Evolutionary conservation across 257 asterid genomes (phyloP), one percentile per base, ranked within the genome.

Genomic region (Osmanthus fragrans): DNA sequence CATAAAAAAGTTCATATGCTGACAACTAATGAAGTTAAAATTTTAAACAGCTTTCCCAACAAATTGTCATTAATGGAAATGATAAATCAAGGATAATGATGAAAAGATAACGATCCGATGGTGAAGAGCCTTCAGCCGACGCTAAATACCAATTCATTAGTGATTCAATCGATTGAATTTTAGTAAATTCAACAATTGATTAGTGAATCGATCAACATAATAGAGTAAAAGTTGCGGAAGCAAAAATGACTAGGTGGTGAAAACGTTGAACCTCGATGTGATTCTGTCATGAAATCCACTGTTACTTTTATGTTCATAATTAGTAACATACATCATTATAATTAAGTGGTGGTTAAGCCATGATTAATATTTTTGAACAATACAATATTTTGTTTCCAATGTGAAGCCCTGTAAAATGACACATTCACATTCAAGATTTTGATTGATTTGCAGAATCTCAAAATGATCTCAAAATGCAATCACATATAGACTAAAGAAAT

Each of bases 401-500:
- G 73, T 30, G 71, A 74, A 78, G 23, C 54, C 76, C 8, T 70
- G 84, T n/a, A 82, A 79, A 84, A 79, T 73, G 84, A 85, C 84
- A 82, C 71, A 27, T 47, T 60, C 49, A 70, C 74, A 40, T 32
- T 8, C 73, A 77, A 49, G 82, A 76, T 54, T 68, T 72, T 33
- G 70, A 70, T 66, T 79, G 79, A 76, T 66, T 37, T 39, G 65
- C 47, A 70, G 72, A 71, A n/a, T 64, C 79, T 73, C 65, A n/a
- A 72, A 72, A 12, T 72, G 77, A n/a, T 64, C 79, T 73, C 65
- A n/a, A 72, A 72, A 12, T 72, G 77, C 74, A 74, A 18, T 36
- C 29, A 72, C 42, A 75, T 37, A 49, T 42, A 12, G 51, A 42
- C 4, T 42, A 42, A 42, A 58, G 82, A 77, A 63, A 80, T 76